phyloP scores from a whole-genome alignment of 78 protist species.

The Speleostelium caveatum region DNA sequence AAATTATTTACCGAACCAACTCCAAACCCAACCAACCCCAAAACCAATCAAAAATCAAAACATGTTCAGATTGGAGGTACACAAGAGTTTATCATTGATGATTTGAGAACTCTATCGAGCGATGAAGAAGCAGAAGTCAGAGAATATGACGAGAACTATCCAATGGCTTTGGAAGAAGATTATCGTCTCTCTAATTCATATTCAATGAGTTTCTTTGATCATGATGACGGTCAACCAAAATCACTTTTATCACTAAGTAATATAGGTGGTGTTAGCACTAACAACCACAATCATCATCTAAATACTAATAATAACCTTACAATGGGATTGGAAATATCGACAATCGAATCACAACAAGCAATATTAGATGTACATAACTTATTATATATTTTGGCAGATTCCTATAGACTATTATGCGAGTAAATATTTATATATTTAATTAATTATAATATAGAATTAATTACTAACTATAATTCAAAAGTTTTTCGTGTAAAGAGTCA shows the following conservation, averaged over 20 bases:
- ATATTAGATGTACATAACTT: conserved; percentile 6
- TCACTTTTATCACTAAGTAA: too few relatives aligned
- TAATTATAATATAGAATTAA: not conserved
- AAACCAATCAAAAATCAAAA: not conserved
- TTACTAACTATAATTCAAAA: not conserved
- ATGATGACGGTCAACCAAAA: too few relatives aligned
- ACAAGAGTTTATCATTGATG: conserved; percentile 7
- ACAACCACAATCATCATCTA: too few relatives aligned
- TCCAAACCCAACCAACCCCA: not conserved
- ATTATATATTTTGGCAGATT: conserved; percentile 12
- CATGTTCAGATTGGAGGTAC: conserved; percentile 54
- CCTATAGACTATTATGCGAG: conserved; percentile 31
- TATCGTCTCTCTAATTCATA: too few relatives aligned
- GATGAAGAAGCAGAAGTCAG: not conserved
- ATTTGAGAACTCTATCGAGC: not conserved
- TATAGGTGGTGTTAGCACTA: too few relatives aligned
- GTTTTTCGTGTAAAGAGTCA: conserved; percentile 54
- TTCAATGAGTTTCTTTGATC: too few relatives aligned
- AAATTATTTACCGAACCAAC: not conserved
- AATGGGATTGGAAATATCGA: too few relatives aligned
- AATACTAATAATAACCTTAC: too few relatives aligned
- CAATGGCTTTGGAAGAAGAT: too few relatives aligned
- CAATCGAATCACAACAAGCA: too few relatives aligned
- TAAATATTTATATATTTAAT: conserved; percentile 16
- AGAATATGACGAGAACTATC: not conserved